Percentiles rank a stretch among this genome's conserved stretches.
These are phyloP conservation scores for Colletotrichum zoysiae DNA, from an alignment of 2,329 filamentous ascomycete species.

Conservation along the genomic window DNA sequence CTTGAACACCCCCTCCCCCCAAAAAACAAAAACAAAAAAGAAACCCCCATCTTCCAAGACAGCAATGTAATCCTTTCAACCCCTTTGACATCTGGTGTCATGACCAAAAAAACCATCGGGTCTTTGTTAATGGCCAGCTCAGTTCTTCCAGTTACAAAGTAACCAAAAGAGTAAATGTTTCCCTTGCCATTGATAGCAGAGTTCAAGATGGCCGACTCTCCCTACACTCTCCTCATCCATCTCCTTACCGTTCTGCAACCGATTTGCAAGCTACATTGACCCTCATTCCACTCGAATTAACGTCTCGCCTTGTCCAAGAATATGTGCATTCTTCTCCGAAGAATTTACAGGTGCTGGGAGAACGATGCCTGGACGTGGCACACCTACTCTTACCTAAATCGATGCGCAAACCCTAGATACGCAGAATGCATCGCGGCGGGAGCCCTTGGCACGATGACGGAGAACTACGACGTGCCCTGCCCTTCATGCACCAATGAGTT, in stretches of 20 bases:
- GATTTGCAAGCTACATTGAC: neutral
- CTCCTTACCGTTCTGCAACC: neutral
- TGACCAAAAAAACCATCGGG: neutral
- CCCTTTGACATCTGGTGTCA: neutral
- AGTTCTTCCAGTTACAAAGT: neutral
- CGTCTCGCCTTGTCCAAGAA: neutral
- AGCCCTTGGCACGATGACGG: neutral
- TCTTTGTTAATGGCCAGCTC: neutral
- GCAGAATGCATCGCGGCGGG: conserved; percentile 10
- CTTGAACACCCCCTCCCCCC: too few relatives aligned
- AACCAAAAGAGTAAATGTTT: neutral
- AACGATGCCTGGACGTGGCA: neutral
- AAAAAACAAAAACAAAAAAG: too few relatives aligned
- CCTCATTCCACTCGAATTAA: neutral
- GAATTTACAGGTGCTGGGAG: conserved; percentile 15
- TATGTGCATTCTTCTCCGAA: conserved; percentile 33
- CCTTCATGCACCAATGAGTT: conserved; percentile 29
- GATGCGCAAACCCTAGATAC: conserved; percentile 38
- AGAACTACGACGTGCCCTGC: conserved; percentile 18
- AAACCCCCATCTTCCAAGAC: too few relatives aligned
- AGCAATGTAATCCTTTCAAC: neutral
- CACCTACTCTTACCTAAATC: conserved; percentile 19
- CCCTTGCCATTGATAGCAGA: too few relatives aligned
- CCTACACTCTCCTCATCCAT: neutral
- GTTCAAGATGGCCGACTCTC: neutral